Evolutionary conservation across 768 basidiomycete species (phyloP).

Genomic region (Rhodocollybia butyracea): DNA sequence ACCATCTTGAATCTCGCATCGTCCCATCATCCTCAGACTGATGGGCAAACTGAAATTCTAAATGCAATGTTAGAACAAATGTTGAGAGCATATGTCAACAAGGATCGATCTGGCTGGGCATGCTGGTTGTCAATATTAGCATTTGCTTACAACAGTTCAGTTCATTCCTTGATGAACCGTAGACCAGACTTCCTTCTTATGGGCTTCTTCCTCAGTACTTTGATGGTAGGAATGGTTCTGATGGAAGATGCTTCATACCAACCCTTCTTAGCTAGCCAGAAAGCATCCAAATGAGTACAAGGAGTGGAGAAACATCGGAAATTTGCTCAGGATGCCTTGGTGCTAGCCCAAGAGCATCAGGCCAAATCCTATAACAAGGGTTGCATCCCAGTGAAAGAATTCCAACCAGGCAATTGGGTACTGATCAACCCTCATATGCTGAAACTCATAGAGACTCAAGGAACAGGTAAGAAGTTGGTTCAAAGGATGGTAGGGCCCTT

Average conservation of each 20-base stretch:
- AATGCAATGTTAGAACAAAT: slow-evolving; percentile 27
- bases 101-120: no score
- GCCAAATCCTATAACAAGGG: not conserved
- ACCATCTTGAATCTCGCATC: slow-evolving; percentile 22
- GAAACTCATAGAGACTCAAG: not conserved
- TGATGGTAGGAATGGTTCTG: no score
- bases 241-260: no score
- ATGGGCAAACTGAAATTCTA: slow-evolving; percentile 31
- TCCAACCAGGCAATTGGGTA: not conserved
- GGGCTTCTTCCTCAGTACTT: no score
- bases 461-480: slow-evolving; percentile 10
- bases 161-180: no score
- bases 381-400: not conserved
- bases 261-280: no score
- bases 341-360: not conserved
- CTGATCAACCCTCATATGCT: not conserved
- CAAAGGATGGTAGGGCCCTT: slow-evolving; percentile 13
- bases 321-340: slow-evolving; percentile 5
- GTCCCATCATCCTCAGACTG: slow-evolving; percentile 34
- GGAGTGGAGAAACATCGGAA: no score
- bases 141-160: no score
- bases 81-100: slow-evolving; percentile 23
- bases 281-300: no score
- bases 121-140: slow-evolving; percentile 21
- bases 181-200: no score